Percentiles rank a stretch among this genome's conserved stretches.
phyloP scores from a whole-genome alignment of 169 alveolate species.

The Plasmodium fragile region DNA sequence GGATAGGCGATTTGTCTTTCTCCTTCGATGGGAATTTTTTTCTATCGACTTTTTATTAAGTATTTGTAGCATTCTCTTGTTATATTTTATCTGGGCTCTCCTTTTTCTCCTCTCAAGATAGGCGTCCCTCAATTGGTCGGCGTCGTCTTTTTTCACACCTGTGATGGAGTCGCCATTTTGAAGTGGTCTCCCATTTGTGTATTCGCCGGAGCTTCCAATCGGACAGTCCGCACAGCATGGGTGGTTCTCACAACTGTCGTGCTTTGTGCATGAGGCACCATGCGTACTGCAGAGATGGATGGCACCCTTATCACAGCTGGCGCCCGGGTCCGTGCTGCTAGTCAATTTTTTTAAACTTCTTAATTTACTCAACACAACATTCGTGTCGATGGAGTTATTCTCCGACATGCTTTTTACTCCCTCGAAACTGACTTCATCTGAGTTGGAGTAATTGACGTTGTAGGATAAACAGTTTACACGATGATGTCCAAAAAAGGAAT shows the following conservation, averaged over 20 bases:
- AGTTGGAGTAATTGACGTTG: constrained; percentile 4
- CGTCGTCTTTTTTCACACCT: not conserved
- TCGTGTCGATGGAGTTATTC: constrained; percentile 12
- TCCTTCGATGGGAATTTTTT: not conserved
- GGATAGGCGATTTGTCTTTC: not conserved
- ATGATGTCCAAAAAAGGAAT: constrained; percentile 8
- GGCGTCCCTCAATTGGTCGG: not conserved
- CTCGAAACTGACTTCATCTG: constrained; percentile 12
- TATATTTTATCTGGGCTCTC: not conserved
- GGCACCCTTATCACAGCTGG: not conserved
- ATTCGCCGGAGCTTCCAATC: not conserved
- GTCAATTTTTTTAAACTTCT: not conserved
- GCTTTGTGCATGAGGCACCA: not conserved
- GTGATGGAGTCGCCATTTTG: not conserved
- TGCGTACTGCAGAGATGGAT: not conserved
- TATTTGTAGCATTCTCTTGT: not conserved
- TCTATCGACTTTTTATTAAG: constrained; percentile 7
- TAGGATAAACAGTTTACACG: not conserved
- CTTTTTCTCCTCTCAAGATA: not conserved
- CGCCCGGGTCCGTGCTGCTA: not conserved
- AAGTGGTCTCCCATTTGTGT: not conserved
- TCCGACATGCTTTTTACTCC: not conserved
- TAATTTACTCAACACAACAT: not conserved
- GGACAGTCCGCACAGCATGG: not conserved
- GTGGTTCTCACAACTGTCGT: not conserved